Conservation (phyloP, 1,284 basidiomycete genomes). For the Ustilago loliicola region DNA sequence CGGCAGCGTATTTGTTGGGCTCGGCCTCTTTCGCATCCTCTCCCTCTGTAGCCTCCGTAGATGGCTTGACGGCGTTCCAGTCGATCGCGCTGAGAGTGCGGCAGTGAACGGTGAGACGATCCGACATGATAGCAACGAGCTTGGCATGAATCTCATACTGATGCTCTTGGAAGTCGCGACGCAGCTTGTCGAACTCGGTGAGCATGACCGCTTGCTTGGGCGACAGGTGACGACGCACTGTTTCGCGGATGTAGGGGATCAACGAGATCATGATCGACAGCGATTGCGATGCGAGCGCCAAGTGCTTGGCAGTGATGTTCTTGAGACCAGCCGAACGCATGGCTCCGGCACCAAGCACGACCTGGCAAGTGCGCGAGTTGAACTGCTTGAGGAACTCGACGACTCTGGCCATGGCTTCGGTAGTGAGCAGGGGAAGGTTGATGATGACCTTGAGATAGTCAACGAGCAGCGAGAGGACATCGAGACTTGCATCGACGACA, state of each 20-base stretch:
- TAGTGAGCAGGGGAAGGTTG: slow-evolving; percentile 88
- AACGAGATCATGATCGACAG: slow-evolving; percentile 94
- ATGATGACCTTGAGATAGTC: slow-evolving; percentile 91
- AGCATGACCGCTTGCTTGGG: slow-evolving; percentile 95
- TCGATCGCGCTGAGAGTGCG: slow-evolving; percentile 76
- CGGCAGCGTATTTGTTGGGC: slow-evolving; percentile 85
- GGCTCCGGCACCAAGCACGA: slow-evolving; percentile 95
- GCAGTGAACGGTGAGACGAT: slow-evolving; percentile 88
- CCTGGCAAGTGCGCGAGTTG: slow-evolving; percentile 98
- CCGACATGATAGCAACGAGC: slow-evolving; percentile 97
- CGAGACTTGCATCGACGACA: slow-evolving; percentile 83
- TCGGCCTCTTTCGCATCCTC: slow-evolving; percentile 24
- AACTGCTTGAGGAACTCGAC: slow-evolving; percentile 92
- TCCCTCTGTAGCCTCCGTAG: slow-evolving; percentile 1
- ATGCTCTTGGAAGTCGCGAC: slow-evolving; percentile 98
- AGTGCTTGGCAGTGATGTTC: slow-evolving; percentile 98
- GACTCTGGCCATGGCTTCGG: slow-evolving; percentile 90
- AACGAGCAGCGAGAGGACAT: slow-evolving; percentile 80
- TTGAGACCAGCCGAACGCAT: slow-evolving; percentile 97
- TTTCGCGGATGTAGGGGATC: slow-evolving; percentile 94
- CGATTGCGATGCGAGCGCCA: slow-evolving; percentile 91
- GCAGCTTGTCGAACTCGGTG: slow-evolving; percentile 97
- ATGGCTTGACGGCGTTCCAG: slow-evolving; percentile 50
- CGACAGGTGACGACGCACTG: slow-evolving; percentile 89
- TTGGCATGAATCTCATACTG: slow-evolving; percentile 99